These are phyloP conservation scores for Cucumis cinereus DNA, from an alignment of 306 rosid species.

Conservation along the genomic window DNA sequence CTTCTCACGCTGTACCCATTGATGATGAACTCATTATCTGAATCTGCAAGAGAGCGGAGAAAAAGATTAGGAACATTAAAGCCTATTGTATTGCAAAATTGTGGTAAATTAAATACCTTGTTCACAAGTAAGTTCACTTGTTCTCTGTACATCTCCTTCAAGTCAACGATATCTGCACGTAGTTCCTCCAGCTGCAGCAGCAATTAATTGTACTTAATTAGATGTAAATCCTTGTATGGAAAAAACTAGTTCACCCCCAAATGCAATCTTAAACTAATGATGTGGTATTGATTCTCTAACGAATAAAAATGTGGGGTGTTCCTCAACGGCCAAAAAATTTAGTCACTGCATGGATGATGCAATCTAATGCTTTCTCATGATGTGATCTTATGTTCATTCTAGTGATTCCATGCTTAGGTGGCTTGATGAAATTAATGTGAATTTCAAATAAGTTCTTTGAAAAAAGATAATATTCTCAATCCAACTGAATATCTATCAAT, in stretches of 20 bases:
- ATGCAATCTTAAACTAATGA: background rate
- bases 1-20: slow-evolving; percentile 4
- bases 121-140: slow-evolving; percentile 96
- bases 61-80: background rate
- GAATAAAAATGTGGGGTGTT: no score
- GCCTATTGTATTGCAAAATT: background rate
- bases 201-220: background rate
- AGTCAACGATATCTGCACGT: slow-evolving; percentile 92
- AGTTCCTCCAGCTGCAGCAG: slow-evolving; percentile 89
- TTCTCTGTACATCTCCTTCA: slow-evolving; percentile 99
- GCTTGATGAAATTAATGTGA: background rate
- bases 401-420: background rate
- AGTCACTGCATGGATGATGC: background rate
- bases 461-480: background rate
- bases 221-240: background rate
- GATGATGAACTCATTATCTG: background rate
- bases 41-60: slow-evolving; percentile 3
- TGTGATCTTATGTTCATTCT: background rate
- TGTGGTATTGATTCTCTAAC: background rate
- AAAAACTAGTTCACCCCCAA: background rate
- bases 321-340: background rate
- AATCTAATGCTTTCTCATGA: background rate
- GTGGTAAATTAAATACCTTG: slow-evolving; percentile 33
- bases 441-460: background rate
- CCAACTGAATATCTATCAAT: background rate